Evolutionary conservation across 1,139 yeast genomes (phyloP).

Genomic region (Candida labiduridarum): DNA sequence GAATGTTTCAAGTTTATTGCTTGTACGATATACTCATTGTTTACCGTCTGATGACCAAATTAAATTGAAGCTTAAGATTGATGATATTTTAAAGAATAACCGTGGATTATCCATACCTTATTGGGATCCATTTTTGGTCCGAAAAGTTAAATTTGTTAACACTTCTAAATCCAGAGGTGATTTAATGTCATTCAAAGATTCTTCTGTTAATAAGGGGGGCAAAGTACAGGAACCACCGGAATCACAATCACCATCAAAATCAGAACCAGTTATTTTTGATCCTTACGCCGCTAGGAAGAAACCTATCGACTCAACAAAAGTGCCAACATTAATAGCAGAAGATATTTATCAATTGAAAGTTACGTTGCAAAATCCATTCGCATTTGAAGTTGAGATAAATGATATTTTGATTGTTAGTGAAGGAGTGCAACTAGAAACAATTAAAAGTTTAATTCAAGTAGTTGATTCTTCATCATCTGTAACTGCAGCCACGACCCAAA

Average conservation of each 20-base stretch:
- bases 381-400: slow-evolving; percentile 67
- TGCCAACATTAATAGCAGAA: slow-evolving; percentile 51
- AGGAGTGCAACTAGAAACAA: slow-evolving; percentile 32
- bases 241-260: slow-evolving; percentile 15
- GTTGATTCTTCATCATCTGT: neutral
- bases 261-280: slow-evolving; percentile 27
- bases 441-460: slow-evolving; percentile 20
- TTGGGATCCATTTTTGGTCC: slow-evolving; percentile 73
- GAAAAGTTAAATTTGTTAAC: slow-evolving; percentile 46
- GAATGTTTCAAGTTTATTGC: slow-evolving; percentile 50
- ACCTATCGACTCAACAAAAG: slow-evolving; percentile 20
- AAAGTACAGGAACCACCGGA: neutral
- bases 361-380: slow-evolving; percentile 77
- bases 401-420: slow-evolving; percentile 50
- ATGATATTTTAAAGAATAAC: slow-evolving; percentile 20
- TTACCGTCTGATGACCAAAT: slow-evolving; percentile 41
- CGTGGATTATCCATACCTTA: slow-evolving; percentile 36
- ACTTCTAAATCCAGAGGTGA: slow-evolving; percentile 26
- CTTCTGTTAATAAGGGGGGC: slow-evolving; percentile 14
- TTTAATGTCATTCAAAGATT: slow-evolving; percentile 38
- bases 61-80: slow-evolving; percentile 29
- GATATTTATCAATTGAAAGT: slow-evolving; percentile 58
- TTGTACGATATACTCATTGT: slow-evolving; percentile 58
- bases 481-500: no score
- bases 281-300: slow-evolving; percentile 28